Conservation (phyloP, 805 yeast species). For the Ascoidea asiatica region DNA sequence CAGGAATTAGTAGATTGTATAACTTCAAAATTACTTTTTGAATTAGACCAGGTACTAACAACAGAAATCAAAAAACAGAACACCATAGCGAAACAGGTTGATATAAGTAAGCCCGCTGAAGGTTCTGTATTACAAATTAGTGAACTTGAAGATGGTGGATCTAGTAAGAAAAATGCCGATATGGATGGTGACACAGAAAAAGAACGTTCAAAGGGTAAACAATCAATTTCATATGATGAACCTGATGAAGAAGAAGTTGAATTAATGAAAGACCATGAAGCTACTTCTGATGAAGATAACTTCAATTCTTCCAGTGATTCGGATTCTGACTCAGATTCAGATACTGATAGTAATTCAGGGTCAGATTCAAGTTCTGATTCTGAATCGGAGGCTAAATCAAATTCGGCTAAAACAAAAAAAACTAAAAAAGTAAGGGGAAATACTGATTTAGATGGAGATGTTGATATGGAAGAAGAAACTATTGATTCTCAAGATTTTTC, state of each 20-base stretch:
- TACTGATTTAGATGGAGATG: constrained; percentile 19
- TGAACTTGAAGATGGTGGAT: constrained; percentile 18
- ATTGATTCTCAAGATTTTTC: constrained; percentile 8
- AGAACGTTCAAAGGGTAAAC: constrained; percentile 51
- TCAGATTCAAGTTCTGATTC: background rate
- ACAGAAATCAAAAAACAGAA: constrained; percentile 78
- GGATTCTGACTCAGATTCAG: constrained; percentile 27
- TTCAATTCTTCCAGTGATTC: constrained; percentile 24
- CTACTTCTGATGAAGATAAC: constrained; percentile 16
- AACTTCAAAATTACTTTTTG: constrained; percentile 47
- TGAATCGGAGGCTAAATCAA: constrained; percentile 13
- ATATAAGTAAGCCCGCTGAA: constrained; percentile 25
- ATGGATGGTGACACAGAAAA: constrained; percentile 52
- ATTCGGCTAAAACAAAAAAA: constrained; percentile 5
- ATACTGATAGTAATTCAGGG: constrained; percentile 23
- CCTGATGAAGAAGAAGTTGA: constrained; percentile 94
- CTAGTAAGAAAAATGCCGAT: constrained; percentile 28
- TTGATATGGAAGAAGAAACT: constrained; percentile 13
- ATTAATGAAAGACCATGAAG: constrained; percentile 66
- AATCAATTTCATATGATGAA: constrained; percentile 83
- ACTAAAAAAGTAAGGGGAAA: constrained; percentile 9
- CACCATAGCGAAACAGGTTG: constrained; percentile 42
- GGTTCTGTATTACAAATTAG: constrained; percentile 21
- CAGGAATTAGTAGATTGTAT: constrained; percentile 64
- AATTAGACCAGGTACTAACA: constrained; percentile 58